A percentile compares a stretch with the other conserved stretches of the same genome.
These are phyloP conservation scores for Fusarium sororula DNA, from an alignment of 2,329 filamentous ascomycete genomes.

Conservation along the genomic window DNA sequence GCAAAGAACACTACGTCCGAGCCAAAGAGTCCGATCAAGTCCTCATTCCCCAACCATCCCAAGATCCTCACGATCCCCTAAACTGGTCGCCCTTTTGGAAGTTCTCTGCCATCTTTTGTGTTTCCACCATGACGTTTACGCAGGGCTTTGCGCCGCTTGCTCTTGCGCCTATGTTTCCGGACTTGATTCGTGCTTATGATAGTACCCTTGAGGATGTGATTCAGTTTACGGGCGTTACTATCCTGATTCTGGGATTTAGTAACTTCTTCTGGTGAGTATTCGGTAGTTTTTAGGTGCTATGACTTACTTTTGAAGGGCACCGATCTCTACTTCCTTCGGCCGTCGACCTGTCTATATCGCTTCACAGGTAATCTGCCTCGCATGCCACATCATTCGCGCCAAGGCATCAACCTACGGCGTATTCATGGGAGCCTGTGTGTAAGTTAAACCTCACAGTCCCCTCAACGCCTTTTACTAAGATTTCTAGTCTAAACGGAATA, in stretches of 20 bases:
- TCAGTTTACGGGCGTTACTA: constrained; percentile 2
- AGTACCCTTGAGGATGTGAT: background rate
- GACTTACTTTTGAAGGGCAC: background rate
- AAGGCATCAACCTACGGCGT: background rate
- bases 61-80: constrained; percentile 1
- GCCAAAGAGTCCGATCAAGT: constrained; percentile 21
- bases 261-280: background rate
- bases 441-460: background rate
- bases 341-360: constrained; percentile 2
- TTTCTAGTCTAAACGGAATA: background rate
- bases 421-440: constrained; percentile 8
- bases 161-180: constrained; percentile 5
- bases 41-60: constrained; percentile 24
- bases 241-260: background rate
- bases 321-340: background rate
- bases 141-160: constrained; percentile 1
- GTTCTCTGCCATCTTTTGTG: background rate
- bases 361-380: constrained; percentile 1
- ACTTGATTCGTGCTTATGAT: background rate
- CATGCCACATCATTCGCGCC: background rate
- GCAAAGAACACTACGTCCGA: constrained; percentile 25
- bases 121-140: constrained; percentile 1
- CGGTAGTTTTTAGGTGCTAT: fast-evolving
- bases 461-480: too few species aligned
- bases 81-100: constrained; percentile 6